A percentile compares a stretch with the other conserved stretches of the same genome.
Conservation (phyloP, 495 filamentous ascomycete genomes). For the Geopyxis carbonaria region DNA sequence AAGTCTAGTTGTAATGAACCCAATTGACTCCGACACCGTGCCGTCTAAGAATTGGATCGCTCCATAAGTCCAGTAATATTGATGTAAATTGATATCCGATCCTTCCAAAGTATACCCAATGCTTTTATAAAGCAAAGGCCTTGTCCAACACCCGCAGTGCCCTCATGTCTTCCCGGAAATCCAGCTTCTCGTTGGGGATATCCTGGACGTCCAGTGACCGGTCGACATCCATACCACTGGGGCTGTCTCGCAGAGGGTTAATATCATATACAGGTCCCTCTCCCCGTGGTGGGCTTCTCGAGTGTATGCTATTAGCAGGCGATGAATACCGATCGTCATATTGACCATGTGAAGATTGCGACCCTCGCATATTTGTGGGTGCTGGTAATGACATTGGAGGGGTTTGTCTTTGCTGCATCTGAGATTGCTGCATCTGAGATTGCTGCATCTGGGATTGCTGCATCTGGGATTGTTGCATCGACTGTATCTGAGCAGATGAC, state of each 20-base stretch:
- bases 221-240: slow-evolving; percentile 23
- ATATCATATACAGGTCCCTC: slow-evolving; percentile 17
- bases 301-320: slow-evolving; percentile 28
- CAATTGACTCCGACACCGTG: too few species aligned
- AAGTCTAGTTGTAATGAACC: too few species aligned
- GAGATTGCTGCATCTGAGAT: slow-evolving; percentile 6
- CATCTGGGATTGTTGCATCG: slow-evolving; percentile 5
- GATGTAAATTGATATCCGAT: too few species aligned
- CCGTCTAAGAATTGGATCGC: too few species aligned
- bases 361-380: slow-evolving; percentile 7
- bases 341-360: slow-evolving; percentile 18
- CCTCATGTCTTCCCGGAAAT: slow-evolving; percentile 48
- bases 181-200: slow-evolving; percentile 47
- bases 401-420: slow-evolving; percentile 14
- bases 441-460: slow-evolving; percentile 5
- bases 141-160: slow-evolving; percentile 49
- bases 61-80: too few species aligned
- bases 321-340: slow-evolving; percentile 29
- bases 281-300: slow-evolving; percentile 15
- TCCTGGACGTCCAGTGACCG: slow-evolving; percentile 36
- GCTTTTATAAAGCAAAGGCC: slow-evolving; percentile 23
- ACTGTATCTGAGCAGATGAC: slow-evolving; percentile 9
- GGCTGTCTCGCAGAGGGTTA: slow-evolving; percentile 21
- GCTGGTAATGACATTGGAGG: slow-evolving; percentile 19
- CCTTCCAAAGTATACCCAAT: too few species aligned